These are phyloP conservation scores for Ensete ventricosum DNA, from an alignment of 176 grass and related monocot species.

Conservation along the genomic window DNA sequence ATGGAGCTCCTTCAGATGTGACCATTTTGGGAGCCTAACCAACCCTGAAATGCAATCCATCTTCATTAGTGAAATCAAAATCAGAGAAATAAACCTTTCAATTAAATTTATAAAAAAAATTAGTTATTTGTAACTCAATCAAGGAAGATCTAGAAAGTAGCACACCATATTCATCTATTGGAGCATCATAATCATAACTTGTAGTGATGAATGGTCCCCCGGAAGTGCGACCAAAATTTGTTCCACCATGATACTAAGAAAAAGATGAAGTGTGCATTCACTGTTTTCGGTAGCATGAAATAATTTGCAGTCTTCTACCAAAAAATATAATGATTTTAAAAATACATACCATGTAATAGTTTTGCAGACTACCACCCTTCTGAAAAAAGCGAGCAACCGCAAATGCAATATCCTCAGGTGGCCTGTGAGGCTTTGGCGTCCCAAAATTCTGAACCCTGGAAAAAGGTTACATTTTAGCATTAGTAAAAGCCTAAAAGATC, in stretches of 20 bases:
- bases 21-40: conserved; percentile 79
- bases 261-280: conserved; percentile 10
- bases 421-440: conserved; percentile 74
- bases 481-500: background rate
- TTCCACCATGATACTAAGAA: conserved; percentile 91
- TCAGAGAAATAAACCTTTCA: background rate
- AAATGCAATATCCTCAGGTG: conserved; percentile 94
- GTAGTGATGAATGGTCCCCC: conserved; percentile 97
- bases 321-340: conserved; percentile 8
- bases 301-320: background rate
- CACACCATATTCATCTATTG: conserved; percentile 95
- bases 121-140: background rate
- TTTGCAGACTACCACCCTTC: conserved; percentile 87
- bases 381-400: conserved; percentile 84
- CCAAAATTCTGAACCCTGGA: conserved; percentile 95
- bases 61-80: background rate
- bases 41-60: conserved; percentile 44
- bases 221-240: conserved; percentile 87
- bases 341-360: conserved; percentile 82
- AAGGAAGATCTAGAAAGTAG: background rate
- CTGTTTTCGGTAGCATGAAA: conserved; percentile 14
- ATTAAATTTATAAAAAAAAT: conserved; percentile 7
- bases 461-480: conserved; percentile 12
- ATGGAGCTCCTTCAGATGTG: conserved; percentile 90
- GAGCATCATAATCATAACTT: conserved; percentile 99